A percentile compares a stretch with the other conserved stretches of the same genome.
Evolutionary conservation across 306 rosid genomes (phyloP).

Genomic region (Glycine latifolia): DNA sequence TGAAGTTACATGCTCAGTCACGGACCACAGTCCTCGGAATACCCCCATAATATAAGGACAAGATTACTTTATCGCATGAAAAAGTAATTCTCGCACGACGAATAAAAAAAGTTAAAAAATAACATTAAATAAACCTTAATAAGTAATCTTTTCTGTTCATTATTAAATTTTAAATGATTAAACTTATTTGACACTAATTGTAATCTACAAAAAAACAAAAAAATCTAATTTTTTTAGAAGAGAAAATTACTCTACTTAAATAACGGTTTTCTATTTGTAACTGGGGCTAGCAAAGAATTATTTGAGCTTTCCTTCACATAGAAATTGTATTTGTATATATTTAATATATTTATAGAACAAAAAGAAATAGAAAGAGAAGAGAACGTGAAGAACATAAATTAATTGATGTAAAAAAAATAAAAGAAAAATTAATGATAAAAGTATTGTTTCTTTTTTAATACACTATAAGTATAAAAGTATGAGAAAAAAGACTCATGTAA

Average conservation of each 20-base stretch:
- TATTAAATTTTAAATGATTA: neutral
- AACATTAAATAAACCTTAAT: neutral
- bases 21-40: neutral
- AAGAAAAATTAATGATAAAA: no score
- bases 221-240: no score
- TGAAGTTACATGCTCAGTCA: conserved; percentile 24
- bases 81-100: neutral
- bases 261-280: no score
- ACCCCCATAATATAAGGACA: neutral
- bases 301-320: no score
- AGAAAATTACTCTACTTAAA: neutral
- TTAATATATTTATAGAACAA: no score
- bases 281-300: no score
- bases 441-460: no score
- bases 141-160: neutral
- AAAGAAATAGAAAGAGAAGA: no score
- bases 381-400: no score
- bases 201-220: neutral
- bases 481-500: no score
- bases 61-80: neutral
- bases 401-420: no score
- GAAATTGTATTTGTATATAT: no score
- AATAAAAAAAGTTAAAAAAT: neutral
- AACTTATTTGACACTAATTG: neutral
- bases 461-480: neutral